These are phyloP conservation scores for Melastoma malabathricum DNA, from an alignment of 345 rosid genomes.

Conservation along the genomic window DNA sequence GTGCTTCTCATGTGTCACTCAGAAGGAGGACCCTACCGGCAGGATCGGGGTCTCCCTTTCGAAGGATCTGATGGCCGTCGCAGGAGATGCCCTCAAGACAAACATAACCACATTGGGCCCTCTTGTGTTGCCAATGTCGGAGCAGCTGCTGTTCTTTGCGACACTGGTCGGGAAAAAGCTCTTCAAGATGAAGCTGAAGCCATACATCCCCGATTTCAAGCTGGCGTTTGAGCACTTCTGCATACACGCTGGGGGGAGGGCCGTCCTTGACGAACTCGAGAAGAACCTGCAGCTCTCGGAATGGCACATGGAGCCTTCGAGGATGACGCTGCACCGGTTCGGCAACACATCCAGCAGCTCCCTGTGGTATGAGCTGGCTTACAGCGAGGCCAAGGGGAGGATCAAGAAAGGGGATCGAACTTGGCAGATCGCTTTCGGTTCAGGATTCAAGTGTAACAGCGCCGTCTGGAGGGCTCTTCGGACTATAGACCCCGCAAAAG, in stretches of 20 bases:
- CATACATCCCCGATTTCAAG: conserved; percentile 47
- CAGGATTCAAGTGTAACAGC: conserved; percentile 52
- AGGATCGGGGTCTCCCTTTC: conserved; percentile 33
- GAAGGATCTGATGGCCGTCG: conserved; percentile 49
- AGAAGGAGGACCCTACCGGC: conserved; percentile 31
- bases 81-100: conserved; percentile 39
- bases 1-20: conserved; percentile 34
- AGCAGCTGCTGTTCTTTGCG: conserved; percentile 35
- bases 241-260: conserved; percentile 39
- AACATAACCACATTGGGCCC: conserved; percentile 56
- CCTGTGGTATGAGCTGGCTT: conserved; percentile 42
- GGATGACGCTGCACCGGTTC: conserved; percentile 41
- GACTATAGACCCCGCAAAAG: conserved; percentile 24
- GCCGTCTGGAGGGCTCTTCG: conserved; percentile 52
- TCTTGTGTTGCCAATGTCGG: conserved; percentile 36
- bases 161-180: conserved; percentile 32
- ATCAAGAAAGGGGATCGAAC: conserved; percentile 32
- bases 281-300: conserved; percentile 38
- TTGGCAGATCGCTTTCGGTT: conserved; percentile 59
- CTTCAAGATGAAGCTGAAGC: conserved; percentile 30
- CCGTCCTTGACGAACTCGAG: conserved; percentile 38
- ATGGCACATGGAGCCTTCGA: conserved; percentile 54
- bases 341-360: conserved; percentile 52
- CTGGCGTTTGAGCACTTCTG: conserved; percentile 55
- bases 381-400: conserved; percentile 47